Evolutionary conservation across 2,329 filamentous ascomycete genomes (phyloP), one percentile per base, ranked within the genome.

Genomic region (Colletotrichum graminicola): DNA sequence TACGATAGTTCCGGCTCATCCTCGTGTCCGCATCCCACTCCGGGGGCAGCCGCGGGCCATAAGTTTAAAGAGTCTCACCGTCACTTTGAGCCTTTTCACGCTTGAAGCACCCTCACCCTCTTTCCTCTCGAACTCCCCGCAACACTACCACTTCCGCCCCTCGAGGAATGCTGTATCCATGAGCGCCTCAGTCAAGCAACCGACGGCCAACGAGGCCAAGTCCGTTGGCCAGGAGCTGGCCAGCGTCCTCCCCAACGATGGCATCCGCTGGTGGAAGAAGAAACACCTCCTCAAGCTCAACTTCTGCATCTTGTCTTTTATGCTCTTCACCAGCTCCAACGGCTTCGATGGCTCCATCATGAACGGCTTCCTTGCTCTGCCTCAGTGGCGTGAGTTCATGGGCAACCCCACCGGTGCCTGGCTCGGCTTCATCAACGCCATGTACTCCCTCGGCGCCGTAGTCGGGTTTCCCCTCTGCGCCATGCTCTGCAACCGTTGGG

Each of bases 241-340:
- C n/a, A 56, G 52, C 39, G 77, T 85, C 3, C 77, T 86, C 2
- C 84, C 84, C n/a, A 64, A 80, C 36, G 78, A 82, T 62, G 74
- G 78, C 39, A 78, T 77, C 39, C 78, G 78, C 23, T 86, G 85
- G 85, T 85, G 80, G 66, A 78, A 79, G 10, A 76, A 78, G 6
- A 77, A 80, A 0, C 83, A 86, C 76, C 76, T 87, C 0, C 74
- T 85, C 6, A 75, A 78, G 39, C 79, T 86, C 12, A 86, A 86
- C 66, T 74, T 85, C 6, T 83, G 2, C 81, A 82, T 73, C 76
- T 78, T 16, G 74, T 81, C 8, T 8, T 74, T 5, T 74, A 79
- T 70, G 67, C 5, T 81, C 43, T 78, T 78, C 0, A 77, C 83
- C 81, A 73, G 80, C 82, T 69, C 80, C 0, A 76, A 76, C 0